Evolutionary conservation across 345 rosid species (phyloP).

Genomic region (Aquilaria yunnanensis): DNA sequence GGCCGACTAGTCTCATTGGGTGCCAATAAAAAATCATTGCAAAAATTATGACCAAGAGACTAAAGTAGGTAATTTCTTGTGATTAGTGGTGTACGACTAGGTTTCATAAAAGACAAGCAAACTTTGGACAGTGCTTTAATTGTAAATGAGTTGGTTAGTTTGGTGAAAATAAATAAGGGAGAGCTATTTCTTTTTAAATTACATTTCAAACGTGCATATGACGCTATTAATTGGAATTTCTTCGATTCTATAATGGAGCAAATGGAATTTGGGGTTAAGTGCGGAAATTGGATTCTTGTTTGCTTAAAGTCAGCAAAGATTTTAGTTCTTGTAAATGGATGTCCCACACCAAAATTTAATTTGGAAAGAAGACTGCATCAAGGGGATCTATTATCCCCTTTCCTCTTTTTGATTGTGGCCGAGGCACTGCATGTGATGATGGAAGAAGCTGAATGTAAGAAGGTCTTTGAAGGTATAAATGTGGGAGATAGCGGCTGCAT

Average conservation of each 20-base stretch:
- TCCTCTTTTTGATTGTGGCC: neutral
- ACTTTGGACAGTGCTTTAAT: neutral
- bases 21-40: no score
- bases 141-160: neutral
- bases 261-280: neutral
- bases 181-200: neutral
- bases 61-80: no score
- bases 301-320: neutral
- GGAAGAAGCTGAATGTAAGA: neutral
- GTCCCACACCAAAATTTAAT: neutral
- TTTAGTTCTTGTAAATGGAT: neutral
- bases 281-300: neutral
- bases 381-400: neutral
- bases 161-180: neutral
- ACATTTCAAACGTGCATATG: neutral
- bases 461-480: neutral
- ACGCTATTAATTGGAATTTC: neutral
- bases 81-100: no score
- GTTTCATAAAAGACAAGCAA: no score
- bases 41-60: no score
- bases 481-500: neutral
- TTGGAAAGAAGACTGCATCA: neutral
- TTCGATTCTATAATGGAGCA: neutral
- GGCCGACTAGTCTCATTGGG: no score
- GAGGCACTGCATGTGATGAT: neutral